Base-by-base conservation (phyloP, 192 early-diverging fungal genomes). In the Backusella parvicylindrica region DNA sequence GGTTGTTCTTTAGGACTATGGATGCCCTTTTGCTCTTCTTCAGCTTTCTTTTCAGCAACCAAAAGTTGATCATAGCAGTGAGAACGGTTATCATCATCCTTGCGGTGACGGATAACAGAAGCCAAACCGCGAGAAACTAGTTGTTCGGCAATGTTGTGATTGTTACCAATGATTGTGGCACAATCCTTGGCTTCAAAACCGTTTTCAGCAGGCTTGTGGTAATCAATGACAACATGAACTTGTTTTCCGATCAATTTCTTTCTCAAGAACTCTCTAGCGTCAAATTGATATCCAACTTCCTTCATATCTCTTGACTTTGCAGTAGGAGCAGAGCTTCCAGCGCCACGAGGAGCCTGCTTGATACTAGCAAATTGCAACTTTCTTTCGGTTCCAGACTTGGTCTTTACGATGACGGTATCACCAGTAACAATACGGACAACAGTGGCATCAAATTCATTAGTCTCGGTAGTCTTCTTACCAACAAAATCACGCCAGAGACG, bases 191-290 rank as follows among this genome's bases (percentile, higher is more conserved):
- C 89, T 71, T 95, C 95, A 83, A 90, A 97, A 28, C 86, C 86
- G 56, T 93, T 96, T 41, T 90, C 86, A 3, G 97, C 92, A n/a
- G 95, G 95, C 75, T 97, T 95, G 75, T 91, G 79, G 79, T 95
- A 99, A 77, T 97, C 98, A 64, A 96, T 87, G 1, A 76, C 81
- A 23, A 89, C 83, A 37, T 80, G 89, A 49, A 84, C 97, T 35
- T 86, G 85, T 79, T 94, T 94, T 32, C 96, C 98, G 75, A 99
- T 96, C 71, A 94, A 84, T 60, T 91, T 86, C 73, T 92, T 92
- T 36, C 98, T 91, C 50, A 99, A 86, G 70, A 90, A 89, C 79
- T 99, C 98, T 76, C 90, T 91, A 18, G 96, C 96, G 70, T 97
- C 93, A 77, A 91, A 90, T 38, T 93, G 87, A 80, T 95, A 97